Conservation (phyloP, 1,284 basidiomycete genomes). For the Trametes sp. region DNA sequence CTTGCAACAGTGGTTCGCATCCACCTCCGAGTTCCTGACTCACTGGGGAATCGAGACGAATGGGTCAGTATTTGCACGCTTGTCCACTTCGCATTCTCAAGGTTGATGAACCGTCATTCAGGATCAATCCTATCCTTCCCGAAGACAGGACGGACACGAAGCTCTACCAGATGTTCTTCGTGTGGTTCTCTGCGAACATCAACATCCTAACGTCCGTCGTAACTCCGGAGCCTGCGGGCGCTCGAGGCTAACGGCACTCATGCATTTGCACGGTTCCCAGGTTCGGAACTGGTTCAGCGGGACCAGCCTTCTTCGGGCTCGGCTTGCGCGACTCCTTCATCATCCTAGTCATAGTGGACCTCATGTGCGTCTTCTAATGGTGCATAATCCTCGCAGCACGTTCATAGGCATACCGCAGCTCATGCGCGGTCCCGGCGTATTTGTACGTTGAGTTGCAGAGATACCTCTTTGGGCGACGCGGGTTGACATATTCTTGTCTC, state of each 20-base stretch:
- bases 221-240: no score
- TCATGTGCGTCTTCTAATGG: constrained; percentile 52
- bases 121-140: constrained; percentile 45
- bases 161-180: constrained; percentile 50
- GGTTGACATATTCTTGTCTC: not conserved
- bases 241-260: no score
- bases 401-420: constrained; percentile 24
- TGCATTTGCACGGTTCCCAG: no score
- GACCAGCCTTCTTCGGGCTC: constrained; percentile 66
- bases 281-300: constrained; percentile 63
- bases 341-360: constrained; percentile 59
- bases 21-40: constrained; percentile 34
- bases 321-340: constrained; percentile 58
- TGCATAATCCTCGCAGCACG: not conserved
- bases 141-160: constrained; percentile 45
- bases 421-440: constrained; percentile 53
- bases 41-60: constrained; percentile 43
- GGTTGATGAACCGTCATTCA: constrained; percentile 7
- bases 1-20: constrained; percentile 23
- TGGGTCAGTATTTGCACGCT: constrained; percentile 32
- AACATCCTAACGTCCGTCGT: constrained; percentile 59
- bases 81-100: not conserved
- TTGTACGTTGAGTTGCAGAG: constrained; percentile 51
- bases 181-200: constrained; percentile 59
- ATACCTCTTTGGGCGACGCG: not conserved